Conservation (phyloP, 208 protist species). For the Acanthamoeba polyphaga region DNA sequence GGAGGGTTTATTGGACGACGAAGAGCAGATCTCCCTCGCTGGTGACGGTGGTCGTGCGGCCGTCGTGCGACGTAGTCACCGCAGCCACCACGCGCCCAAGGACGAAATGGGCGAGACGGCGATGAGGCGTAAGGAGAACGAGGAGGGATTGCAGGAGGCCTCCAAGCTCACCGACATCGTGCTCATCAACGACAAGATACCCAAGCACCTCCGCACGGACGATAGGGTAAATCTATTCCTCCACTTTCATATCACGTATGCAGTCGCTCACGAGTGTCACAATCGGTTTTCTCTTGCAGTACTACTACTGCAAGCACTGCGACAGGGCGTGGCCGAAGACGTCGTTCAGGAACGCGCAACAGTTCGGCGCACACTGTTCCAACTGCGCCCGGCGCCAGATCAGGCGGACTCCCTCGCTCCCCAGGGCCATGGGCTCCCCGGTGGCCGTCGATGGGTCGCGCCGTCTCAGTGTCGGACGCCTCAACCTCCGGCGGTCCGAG, state of each 20-base stretch:
- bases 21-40: not conserved
- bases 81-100: not conserved
- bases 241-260: not conserved
- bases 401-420: not conserved
- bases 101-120: not conserved
- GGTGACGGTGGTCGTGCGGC: not conserved
- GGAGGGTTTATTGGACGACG: not conserved
- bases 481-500: not conserved
- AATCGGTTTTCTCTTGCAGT: not conserved
- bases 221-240: not conserved
- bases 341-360: constrained; percentile 61
- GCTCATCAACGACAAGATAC: constrained; percentile 40
- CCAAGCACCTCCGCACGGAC: constrained; percentile 17
- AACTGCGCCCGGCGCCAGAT: constrained; percentile 53
- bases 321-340: constrained; percentile 63
- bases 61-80: not conserved
- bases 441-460: not conserved
- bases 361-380: constrained; percentile 70
- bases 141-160: not conserved
- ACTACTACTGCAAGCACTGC: constrained; percentile 75
- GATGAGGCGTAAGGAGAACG: constrained; percentile 23
- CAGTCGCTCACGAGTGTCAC: not conserved
- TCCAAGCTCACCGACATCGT: constrained; percentile 32
- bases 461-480: not conserved
- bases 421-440: not conserved